A percentile compares a stretch with the other conserved stretches of the same genome.
phyloP scores from a whole-genome alignment of 1,139 yeast genomes.

The Magnusiomyces clavatus region DNA sequence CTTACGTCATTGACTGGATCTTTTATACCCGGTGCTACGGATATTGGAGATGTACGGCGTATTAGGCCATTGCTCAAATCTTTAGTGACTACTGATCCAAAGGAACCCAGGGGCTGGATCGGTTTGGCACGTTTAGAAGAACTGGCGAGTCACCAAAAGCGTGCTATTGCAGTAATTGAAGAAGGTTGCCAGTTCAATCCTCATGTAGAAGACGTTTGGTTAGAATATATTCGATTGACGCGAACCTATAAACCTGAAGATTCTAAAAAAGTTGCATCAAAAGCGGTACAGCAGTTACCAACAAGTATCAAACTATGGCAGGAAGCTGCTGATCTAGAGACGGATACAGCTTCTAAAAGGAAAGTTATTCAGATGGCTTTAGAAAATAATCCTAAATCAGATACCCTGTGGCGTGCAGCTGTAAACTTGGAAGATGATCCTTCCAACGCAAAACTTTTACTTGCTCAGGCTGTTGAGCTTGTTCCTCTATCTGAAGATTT shows the following conservation, averaged over 20 bases:
- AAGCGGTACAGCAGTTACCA: constrained; percentile 54
- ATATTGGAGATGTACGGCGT: constrained; percentile 47
- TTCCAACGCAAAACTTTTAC: constrained; percentile 45
- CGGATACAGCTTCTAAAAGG: constrained; percentile 44
- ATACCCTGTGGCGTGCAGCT: constrained; percentile 57
- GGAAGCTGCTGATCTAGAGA: constrained; percentile 59
- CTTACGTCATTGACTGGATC: constrained; percentile 32
- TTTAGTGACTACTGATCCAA: constrained; percentile 64
- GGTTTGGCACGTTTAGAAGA: constrained; percentile 79
- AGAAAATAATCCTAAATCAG: constrained; percentile 56
- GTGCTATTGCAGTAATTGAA: constrained; percentile 54
- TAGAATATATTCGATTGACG: constrained; percentile 69
- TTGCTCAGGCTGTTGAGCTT: constrained; percentile 62
- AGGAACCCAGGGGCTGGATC: constrained; percentile 76
- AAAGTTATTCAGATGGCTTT: constrained; percentile 65
- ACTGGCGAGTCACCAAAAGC: constrained; percentile 45
- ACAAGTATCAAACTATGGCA: constrained; percentile 63
- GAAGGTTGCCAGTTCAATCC: constrained; percentile 73
- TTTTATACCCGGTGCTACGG: constrained; percentile 20
- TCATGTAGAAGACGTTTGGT: constrained; percentile 67
- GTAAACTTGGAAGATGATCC: constrained; percentile 39
- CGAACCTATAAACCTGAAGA: constrained; percentile 31
- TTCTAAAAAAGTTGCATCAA: constrained; percentile 50
- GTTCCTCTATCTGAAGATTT: constrained; percentile 58
- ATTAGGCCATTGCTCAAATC: constrained; percentile 58